Conservation (phyloP, 1,284 basidiomycete species). For the Pseudozyma thailandica region DNA sequence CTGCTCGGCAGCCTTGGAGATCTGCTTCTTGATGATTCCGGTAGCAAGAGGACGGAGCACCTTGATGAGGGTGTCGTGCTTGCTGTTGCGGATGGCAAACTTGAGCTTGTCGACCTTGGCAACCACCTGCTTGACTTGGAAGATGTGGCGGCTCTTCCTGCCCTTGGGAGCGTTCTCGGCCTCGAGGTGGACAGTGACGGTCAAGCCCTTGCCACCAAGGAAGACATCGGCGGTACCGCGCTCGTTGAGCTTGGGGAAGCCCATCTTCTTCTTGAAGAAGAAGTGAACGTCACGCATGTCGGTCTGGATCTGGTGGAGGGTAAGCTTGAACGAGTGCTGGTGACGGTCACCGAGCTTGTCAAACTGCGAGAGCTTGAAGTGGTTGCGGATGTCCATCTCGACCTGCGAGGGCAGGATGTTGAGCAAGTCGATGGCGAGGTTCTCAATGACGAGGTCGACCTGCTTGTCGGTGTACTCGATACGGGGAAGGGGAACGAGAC, state of each 20-base stretch:
- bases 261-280: slow-evolving; percentile 72
- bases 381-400: slow-evolving; percentile 83
- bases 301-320: slow-evolving; percentile 83
- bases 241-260: slow-evolving; percentile 83
- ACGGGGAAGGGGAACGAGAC: slow-evolving; percentile 81
- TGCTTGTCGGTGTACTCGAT: slow-evolving; percentile 64
- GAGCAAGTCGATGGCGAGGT: slow-evolving; percentile 85
- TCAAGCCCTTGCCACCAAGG: slow-evolving; percentile 82
- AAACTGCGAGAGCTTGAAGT: slow-evolving; percentile 75
- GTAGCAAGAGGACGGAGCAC: slow-evolving; percentile 72
- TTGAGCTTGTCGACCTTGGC: slow-evolving; percentile 86
- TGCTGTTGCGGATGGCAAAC: slow-evolving; percentile 88
- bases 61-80: slow-evolving; percentile 92
- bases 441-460: slow-evolving; percentile 83
- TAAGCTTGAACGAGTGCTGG: slow-evolving; percentile 61
- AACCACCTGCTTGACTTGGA: slow-evolving; percentile 80
- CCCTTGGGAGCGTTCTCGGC: slow-evolving; percentile 72
- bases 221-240: slow-evolving; percentile 91
- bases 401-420: slow-evolving; percentile 75
- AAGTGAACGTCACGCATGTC: slow-evolving; percentile 92
- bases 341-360: slow-evolving; percentile 54
- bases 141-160: slow-evolving; percentile 72
- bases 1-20: slow-evolving; percentile 82
- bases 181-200: slow-evolving; percentile 71
- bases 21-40: slow-evolving; percentile 84